These are phyloP conservation scores for Diophrys sp. DNA, from an alignment of 73 alveolate genomes.

Conservation along the genomic window DNA sequence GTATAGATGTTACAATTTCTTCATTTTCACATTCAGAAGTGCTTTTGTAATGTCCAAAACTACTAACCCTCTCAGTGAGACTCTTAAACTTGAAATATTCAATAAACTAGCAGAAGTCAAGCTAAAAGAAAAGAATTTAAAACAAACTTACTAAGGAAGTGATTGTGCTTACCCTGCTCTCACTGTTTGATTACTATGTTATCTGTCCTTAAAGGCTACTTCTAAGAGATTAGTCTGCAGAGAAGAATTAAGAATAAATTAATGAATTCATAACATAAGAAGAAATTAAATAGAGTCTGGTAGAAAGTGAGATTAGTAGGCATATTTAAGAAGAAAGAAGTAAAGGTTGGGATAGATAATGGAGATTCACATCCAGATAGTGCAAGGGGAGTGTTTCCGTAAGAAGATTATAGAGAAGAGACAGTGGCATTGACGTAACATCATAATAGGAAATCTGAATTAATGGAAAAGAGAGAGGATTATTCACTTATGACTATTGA, in stretches of 20 bases:
- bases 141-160: not conserved
- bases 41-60: not conserved
- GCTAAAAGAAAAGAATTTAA: not conserved
- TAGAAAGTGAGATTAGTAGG: not conserved
- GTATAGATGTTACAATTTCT: not conserved
- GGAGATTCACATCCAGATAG: not conserved
- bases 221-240: not conserved
- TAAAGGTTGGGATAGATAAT: not conserved
- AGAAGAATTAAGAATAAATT: not conserved
- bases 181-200: not conserved
- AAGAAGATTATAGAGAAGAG: not conserved
- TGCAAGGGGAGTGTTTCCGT: not conserved
- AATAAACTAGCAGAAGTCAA: not conserved
- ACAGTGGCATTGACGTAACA: not conserved
- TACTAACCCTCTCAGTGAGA: not conserved
- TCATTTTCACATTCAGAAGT: not conserved
- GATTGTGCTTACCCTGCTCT: not conserved
- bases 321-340: not conserved
- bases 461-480: not conserved
- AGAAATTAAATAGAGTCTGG: not conserved
- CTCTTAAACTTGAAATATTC: not conserved
- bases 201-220: not conserved
- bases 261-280: too few species aligned
- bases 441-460: not conserved
- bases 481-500: not conserved